These are phyloP conservation scores for Rhizopus arrhizus DNA, from an alignment of 371 early-diverging fungal genomes.

Conservation along the genomic window DNA sequence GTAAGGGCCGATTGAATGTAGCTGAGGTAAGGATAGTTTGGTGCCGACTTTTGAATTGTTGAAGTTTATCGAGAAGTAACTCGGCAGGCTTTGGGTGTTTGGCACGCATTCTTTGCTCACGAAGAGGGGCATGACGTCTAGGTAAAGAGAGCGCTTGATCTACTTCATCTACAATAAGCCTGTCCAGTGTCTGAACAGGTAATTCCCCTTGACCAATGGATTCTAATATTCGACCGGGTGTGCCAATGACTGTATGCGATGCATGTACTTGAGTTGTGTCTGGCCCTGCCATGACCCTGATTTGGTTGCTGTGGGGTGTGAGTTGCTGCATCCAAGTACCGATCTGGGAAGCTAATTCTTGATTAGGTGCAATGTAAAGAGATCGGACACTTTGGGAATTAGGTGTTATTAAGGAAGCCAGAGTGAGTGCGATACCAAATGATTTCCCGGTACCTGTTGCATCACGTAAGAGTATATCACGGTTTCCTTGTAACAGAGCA, in stretches of 20 bases:
- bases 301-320: conserved; percentile 3
- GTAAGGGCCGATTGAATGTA: conserved; percentile 69
- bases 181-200: conserved; percentile 54
- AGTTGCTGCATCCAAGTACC: conserved; percentile 50
- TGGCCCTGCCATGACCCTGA: conserved; percentile 15
- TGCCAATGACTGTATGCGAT: conserved; percentile 60
- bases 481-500: conserved; percentile 47
- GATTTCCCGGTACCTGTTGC: conserved; percentile 83
- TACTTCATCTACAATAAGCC: conserved; percentile 75
- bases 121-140: conserved; percentile 58
- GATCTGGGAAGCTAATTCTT: conserved; percentile 87
- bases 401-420: conserved; percentile 28
- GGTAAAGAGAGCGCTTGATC: conserved; percentile 72
- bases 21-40: conserved; percentile 74
- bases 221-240: conserved; percentile 63
- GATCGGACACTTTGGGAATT: conserved; percentile 39
- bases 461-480: conserved; percentile 71
- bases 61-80: conserved; percentile 41
- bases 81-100: conserved; percentile 72
- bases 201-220: conserved; percentile 41
- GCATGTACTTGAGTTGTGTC: conserved; percentile 15
- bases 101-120: conserved; percentile 49
- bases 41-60: conserved; percentile 19
- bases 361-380: conserved; percentile 82
- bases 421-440: conserved; percentile 64